Percentiles rank a stretch among this genome's conserved stretches.
phyloP scores from a whole-genome alignment of 495 filamentous ascomycete species.

The Podospora bellae-mahoneyi region DNA sequence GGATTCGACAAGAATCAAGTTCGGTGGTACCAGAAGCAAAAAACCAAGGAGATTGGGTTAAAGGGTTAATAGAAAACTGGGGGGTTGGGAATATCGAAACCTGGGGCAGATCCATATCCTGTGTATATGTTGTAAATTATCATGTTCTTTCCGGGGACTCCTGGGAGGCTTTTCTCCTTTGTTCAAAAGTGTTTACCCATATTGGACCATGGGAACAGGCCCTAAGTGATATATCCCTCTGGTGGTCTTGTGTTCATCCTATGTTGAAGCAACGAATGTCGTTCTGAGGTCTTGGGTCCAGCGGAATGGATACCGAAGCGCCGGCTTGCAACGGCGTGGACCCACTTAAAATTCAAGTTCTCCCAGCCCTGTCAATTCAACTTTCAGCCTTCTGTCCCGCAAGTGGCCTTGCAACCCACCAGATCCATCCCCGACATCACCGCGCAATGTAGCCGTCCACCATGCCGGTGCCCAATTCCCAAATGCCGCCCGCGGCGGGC shows the following conservation, averaged over 20 bases:
- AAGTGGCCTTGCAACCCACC: not conserved
- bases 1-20: slow-evolving; percentile 85
- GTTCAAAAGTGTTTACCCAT: not conserved
- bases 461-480: slow-evolving; percentile 10
- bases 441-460: slow-evolving; percentile 22
- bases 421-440: not conserved
- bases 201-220: not conserved
- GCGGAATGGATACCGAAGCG: slow-evolving; percentile 2
- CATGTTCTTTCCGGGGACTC: not conserved
- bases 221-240: not conserved
- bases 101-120: not conserved
- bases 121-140: not conserved
- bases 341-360: slow-evolving; percentile 30
- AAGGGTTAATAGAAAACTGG: slow-evolving; percentile 3
- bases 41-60: slow-evolving; percentile 79
- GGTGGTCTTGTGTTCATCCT: not conserved
- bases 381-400: slow-evolving; percentile 2
- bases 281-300: not conserved
- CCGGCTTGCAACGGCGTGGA: slow-evolving; percentile 2
- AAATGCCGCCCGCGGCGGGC: not conserved
- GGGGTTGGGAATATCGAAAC: not conserved
- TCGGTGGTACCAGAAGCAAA: slow-evolving; percentile 86
- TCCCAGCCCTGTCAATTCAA: not conserved
- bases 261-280: not conserved
- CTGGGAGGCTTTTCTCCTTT: not conserved